Base-by-base conservation (phyloP, 73 alveolate genomes). In the Uronychia setigera region DNA sequence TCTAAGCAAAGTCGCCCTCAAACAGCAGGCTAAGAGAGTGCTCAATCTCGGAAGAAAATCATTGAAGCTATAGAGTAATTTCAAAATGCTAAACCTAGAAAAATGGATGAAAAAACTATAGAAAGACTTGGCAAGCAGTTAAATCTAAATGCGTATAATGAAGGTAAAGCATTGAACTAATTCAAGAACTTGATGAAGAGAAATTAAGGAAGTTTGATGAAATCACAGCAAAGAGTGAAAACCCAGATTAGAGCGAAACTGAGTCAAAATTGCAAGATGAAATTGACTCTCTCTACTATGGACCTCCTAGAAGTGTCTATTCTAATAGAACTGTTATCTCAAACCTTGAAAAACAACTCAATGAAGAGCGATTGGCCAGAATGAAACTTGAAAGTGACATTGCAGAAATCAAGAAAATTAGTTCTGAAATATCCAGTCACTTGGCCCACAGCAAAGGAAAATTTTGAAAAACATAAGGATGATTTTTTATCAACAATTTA, bases 341-440 rank as follows among this genome's bases (percentile, higher is more conserved):
- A 26, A 80, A 80, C 25, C 81, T 88, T 0, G 94, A 88, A 32
- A 75, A 81, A 33, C 82, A 83, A 83, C 80, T 88, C 0, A 30
- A 46, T 25, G 94, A 88, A 26, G 94, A 88, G 35, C 83, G 88
- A 58, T 31, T 58, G 46, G 94, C 94, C 26, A 57, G 94, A 28
- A 88, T 83, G 77, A 33, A 33, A 34, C 59, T 88, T 19, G 79
- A 89, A 32, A 77, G 32, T 26, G 94, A 88, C 5, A 74, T 88
- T 0, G 94, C 83, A 58, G 91, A 88, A 31, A 76, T 88, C 1
- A 88, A 77, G 80, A 88, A 88, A 60, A 83, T 88, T 19, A 88
- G 87, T 77, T 83, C 87, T 58, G 94, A 88, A 33, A 83, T 88
- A 11, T 34, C 84, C 76, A 83, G 91, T 67, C 86, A 87, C 31